Evolutionary conservation across 106 monocot genomes (phyloP).

Genomic region (Cymbidium sinense): DNA sequence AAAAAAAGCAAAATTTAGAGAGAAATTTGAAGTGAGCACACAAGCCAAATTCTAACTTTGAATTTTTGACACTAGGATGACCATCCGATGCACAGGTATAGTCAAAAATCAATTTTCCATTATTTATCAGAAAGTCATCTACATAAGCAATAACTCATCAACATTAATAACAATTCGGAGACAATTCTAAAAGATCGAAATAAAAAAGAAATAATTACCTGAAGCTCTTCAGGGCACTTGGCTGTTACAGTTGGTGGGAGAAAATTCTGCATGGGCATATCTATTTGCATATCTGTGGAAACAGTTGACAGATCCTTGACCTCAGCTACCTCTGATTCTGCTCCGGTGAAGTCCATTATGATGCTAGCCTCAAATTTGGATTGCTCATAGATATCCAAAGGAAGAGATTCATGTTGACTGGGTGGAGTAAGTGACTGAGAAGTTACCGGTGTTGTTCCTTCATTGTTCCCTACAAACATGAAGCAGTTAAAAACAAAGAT

Average conservation of each 20-base stretch:
- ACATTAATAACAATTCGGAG: not conserved
- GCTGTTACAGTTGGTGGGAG: constrained; percentile 4
- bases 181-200: not conserved
- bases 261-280: not conserved
- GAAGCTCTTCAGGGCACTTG: not conserved
- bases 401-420: not conserved
- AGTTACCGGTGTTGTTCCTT: not conserved
- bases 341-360: not conserved
- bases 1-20: not conserved
- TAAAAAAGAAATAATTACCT: not conserved
- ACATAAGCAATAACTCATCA: not conserved
- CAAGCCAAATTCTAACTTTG: not conserved
- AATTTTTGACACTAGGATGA: not conserved
- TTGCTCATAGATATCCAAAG: not conserved
- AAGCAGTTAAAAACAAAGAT: not conserved
- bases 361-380: not conserved
- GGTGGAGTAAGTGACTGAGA: constrained; percentile 1
- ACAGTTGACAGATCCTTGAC: not conserved
- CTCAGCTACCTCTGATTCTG: not conserved
- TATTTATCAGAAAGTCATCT: not conserved
- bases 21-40: not conserved
- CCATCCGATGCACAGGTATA: not conserved
- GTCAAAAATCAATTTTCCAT: not conserved
- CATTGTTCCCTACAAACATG: not conserved
- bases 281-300: constrained; percentile 1